Base-by-base conservation (phyloP, 2,329 filamentous ascomycete genomes). In the Cladosporium sphaerospermum region DNA sequence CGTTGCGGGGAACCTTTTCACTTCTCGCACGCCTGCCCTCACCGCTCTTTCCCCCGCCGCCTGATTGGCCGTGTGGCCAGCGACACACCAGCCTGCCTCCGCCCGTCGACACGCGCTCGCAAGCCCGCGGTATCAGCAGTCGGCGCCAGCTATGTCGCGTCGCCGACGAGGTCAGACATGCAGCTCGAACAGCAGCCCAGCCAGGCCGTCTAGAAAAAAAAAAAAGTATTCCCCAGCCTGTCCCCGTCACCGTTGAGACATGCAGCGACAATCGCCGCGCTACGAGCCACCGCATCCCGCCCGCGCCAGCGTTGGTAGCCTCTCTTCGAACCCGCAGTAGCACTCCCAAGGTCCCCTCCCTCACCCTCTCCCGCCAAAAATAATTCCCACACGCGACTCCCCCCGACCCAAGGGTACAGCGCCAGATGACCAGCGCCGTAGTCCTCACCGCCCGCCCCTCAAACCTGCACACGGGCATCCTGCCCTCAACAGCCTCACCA, bases 251-350 rank as follows among this genome's bases (percentile, higher is more conserved):
- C 48, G 16, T 36, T 23, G 32, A 51, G 48, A 51, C 48, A 51
- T 51, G 48, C 48, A 51, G 48, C 36, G 10, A 32, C 32, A 49
- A 51, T 28, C n/a, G 34, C 36, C 28, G 36, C 13, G 40, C 32
- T 36, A 32, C 43, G 40, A 50, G 47, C 47, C 47, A 51, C 48
- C 48, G 48, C 48, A 51, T 51, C 43, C 48, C 48, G 48, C 48
- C 33, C 46, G 41, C 41, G 23, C 23, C 36, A 39, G n/a, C 16
- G 36, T 39, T 39, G 36, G 23, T 28, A 28, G 23, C 23, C 41
- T 44, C 40, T 42, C 28, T 44, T 51, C 32, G 40, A 23, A 51
- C 8, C 14, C 14, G 47, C 47, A 50, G 47, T 43, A 50, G 45
- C 39, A 23, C 7, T 28, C 23, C 23, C 23, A 28, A 28, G 23